phyloP scores from a whole-genome alignment of 768 basidiomycete species.

The Daedaleopsis sinensis region DNA sequence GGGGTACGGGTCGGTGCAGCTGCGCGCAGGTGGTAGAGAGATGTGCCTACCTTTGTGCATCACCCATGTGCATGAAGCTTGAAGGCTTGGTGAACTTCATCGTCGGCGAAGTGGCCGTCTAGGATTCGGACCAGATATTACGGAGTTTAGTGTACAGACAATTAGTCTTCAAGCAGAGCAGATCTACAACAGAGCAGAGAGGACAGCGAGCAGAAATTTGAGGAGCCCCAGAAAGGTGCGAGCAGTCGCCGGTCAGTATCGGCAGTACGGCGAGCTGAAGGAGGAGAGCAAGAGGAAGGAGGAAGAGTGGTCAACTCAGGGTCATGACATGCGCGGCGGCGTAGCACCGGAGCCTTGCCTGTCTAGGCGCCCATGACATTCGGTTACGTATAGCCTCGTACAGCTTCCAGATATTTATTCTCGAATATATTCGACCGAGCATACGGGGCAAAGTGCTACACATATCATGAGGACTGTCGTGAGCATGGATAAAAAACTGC shows the following conservation, averaged over 20 bases:
- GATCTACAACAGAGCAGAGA: background rate
- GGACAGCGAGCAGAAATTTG: too few species aligned
- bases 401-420: background rate
- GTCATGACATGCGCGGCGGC: background rate
- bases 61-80: too few species aligned
- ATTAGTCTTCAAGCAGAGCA: background rate
- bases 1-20: background rate
- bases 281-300: background rate
- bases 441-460: too few species aligned
- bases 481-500: too few species aligned
- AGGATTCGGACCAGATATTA: background rate
- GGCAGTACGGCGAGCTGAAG: background rate
- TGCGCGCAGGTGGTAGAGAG: conserved; percentile 4
- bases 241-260: background rate
- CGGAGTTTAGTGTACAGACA: background rate
- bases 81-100: conserved; percentile 91
- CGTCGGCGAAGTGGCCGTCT: background rate
- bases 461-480: too few species aligned
- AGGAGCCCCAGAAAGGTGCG: background rate
- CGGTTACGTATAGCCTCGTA: background rate
- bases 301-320: background rate
- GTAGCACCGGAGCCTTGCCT: background rate
- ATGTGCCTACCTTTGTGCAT: conserved; percentile 64
- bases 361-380: background rate
- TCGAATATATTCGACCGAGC: too few species aligned